Evolutionary conservation across 352 stramenopile species (phyloP), one percentile per base, ranked within the genome.

Genomic region (Halophytophthora batemanensis): DNA sequence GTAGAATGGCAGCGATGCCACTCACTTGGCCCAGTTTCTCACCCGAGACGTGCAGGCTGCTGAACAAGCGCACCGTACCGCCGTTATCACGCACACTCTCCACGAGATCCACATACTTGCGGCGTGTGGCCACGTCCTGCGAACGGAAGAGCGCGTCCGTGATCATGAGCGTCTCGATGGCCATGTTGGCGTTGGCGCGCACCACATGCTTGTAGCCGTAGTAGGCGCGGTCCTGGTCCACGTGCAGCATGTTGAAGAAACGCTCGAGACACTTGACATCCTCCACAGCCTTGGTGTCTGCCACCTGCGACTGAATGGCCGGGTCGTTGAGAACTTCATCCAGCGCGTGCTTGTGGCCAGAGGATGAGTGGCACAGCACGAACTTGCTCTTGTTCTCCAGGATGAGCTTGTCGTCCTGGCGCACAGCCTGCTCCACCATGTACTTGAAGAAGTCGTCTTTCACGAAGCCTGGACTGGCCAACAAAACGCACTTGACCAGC

Each of bases 371-470:
- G 40, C 90, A 97, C 33, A 98, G 64, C 6, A 99, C 72, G 64
- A 99, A 98, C 70, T 98, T 98, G 18, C 66, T 53, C 66, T 97
- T 98, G 79, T 99, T 97, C 69, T 98, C 94, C 25, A 98, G 77
- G 11, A 99, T 71, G 17, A 91, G 53, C 50, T 96, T 97, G 66
- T 98, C 94, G 55, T 98, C 94, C 46, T 93, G 77, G 36, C 90
- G 80, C 1, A 98, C 69, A 35, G 91, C 88, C 59, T 98, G 82
- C 47, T 95, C 77, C 53, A 90, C 69, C 64, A 98, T 83, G 57
- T 89, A 99, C 69, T 98, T 96, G 71, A 96, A 96, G 70, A 99
- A 99, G 58, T 99, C 96, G 55, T 98, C 96, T 64, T 98, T 98
- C 53, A 98, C 87, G 47, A 98, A 98, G 14, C 96, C 97, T 13